Conservation (phyloP, 352 stramenopile genomes). For the Phytopythium delawarense region DNA sequence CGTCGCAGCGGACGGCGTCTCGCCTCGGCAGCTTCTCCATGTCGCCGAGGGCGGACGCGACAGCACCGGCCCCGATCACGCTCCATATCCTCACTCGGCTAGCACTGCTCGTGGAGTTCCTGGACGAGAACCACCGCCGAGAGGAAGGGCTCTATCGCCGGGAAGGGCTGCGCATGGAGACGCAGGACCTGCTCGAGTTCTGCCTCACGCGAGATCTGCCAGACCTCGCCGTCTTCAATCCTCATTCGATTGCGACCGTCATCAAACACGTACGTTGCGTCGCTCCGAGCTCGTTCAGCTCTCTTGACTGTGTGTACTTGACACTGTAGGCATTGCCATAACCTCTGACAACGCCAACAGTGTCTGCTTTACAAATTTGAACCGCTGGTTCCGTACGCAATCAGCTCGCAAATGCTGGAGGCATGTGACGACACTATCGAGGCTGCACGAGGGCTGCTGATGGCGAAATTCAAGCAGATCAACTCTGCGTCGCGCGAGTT, state of each 20-base stretch:
- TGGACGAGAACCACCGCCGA: conserved; percentile 35
- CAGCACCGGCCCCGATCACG: conserved; percentile 16
- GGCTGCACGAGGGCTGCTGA: conserved; percentile 8
- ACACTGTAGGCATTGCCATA: no score
- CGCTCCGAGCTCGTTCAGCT: neutral
- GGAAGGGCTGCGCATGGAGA: conserved; percentile 17
- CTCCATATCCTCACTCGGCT: conserved; percentile 29
- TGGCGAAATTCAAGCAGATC: conserved; percentile 32
- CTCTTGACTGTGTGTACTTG: no score
- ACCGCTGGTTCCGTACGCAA: conserved; percentile 33
- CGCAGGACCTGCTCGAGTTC: conserved; percentile 21
- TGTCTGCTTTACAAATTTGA: conserved; percentile 28
- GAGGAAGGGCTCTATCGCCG: conserved; percentile 52
- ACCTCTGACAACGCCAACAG: neutral
- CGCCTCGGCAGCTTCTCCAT: neutral
- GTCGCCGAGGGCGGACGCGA: neutral
- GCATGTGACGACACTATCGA: conserved; percentile 7
- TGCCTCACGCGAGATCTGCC: conserved; percentile 16
- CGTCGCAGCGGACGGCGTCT: neutral
- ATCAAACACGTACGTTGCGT: conserved; percentile 37
- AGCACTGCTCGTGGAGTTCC: conserved; percentile 34
- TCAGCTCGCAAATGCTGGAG: conserved; percentile 36
- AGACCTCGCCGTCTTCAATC: conserved; percentile 33
- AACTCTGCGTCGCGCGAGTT: conserved; percentile 33
- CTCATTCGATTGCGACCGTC: conserved; percentile 36